Evolutionary conservation across 768 basidiomycete species (phyloP).

Genomic region (Tubosaeta sp.): DNA sequence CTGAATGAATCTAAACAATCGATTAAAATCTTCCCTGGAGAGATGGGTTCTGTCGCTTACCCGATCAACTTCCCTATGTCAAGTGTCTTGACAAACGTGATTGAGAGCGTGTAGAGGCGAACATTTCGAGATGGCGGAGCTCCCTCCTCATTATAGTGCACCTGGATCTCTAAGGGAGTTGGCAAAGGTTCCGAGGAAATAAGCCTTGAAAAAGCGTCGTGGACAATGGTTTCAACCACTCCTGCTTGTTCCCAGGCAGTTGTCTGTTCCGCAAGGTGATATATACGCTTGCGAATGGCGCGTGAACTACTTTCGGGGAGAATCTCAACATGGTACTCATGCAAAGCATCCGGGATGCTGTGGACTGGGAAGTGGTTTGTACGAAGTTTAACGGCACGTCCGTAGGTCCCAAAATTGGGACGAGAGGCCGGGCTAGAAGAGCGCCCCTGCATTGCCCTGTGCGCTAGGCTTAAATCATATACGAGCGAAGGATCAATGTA

Average conservation of each 20-base stretch:
- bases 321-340: not conserved
- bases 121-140: not conserved
- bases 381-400: not conserved
- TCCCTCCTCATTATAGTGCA: not conserved
- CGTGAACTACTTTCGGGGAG: not conserved
- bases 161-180: not conserved
- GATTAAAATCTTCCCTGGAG: not conserved
- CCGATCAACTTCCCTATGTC: not conserved
- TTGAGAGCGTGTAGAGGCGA: not conserved
- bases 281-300: not conserved
- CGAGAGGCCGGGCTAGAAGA: not conserved
- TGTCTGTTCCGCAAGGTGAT: not conserved
- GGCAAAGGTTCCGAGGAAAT: not conserved
- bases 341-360: not conserved
- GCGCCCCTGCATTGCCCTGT: not conserved
- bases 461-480: not conserved
- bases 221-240: not conserved
- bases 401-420: not conserved
- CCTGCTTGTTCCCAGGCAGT: not conserved
- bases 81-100: not conserved
- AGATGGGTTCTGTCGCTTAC: not conserved
- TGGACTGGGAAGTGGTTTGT: not conserved
- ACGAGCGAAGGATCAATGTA: not conserved
- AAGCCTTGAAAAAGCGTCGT: not conserved
- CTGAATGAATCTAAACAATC: not conserved